Conservation (phyloP, 2,329 filamentous ascomycete genomes). For the Hypoxylon sp. region DNA sequence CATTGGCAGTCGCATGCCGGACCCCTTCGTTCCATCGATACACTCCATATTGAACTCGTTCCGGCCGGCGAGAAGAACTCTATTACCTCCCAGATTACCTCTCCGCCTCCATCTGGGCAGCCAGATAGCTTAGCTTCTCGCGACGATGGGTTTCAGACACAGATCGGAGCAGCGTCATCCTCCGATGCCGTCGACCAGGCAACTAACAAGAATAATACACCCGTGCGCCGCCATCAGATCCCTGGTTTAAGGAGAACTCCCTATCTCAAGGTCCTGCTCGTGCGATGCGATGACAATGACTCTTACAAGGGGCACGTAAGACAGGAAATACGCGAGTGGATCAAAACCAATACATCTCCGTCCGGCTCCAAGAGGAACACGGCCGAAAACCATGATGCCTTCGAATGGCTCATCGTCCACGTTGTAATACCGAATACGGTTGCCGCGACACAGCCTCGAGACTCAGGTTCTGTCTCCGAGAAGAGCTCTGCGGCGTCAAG, state of each 20-base stretch:
- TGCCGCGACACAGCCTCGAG: conserved; percentile 82
- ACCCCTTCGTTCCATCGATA: conserved; percentile 92
- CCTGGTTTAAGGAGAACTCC: conserved; percentile 92
- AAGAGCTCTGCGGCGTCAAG: conserved; percentile 71
- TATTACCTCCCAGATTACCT: conserved; percentile 55
- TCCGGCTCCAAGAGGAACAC: conserved; percentile 74
- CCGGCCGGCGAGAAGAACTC: conserved; percentile 66
- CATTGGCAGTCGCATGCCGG: conserved; percentile 97
- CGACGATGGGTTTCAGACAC: conserved; percentile 75
- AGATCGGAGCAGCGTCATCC: conserved; percentile 58
- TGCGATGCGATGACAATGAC: conserved; percentile 96
- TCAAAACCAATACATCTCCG: conserved; percentile 80
- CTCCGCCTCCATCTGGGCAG: conserved; percentile 55
- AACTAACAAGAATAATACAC: conserved; percentile 56
- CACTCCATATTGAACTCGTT: conserved; percentile 90
- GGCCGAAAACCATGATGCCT: conserved; percentile 95
- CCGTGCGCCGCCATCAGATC: conserved; percentile 88
- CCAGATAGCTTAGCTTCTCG: conserved; percentile 54
- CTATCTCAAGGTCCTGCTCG: conserved; percentile 90
- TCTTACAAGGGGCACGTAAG: conserved; percentile 87
- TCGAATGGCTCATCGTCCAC: conserved; percentile 94
- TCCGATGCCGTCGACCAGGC: conserved; percentile 58
- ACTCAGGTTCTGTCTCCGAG: conserved; percentile 72
- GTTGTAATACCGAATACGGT: conserved; percentile 90
- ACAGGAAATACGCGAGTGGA: conserved; percentile 89